Base-by-base conservation (phyloP, 164 flowering plant species). In the Cinnamomum chago region DNA sequence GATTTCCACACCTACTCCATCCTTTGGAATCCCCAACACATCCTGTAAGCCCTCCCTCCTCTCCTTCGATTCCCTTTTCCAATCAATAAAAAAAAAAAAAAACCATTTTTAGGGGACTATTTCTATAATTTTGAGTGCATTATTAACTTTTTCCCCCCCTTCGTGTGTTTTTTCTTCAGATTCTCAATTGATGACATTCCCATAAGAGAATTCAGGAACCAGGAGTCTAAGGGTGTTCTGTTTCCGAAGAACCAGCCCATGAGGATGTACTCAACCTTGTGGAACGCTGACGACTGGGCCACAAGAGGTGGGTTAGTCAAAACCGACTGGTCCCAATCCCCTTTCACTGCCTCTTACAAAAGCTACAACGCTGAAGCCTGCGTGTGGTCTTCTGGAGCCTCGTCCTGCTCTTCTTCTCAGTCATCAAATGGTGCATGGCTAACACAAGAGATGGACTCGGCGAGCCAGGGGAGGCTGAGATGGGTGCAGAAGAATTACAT, bases 221-320 rank as follows among this genome's bases (percentile, higher is more conserved):
- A 33, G 3, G 79, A 76, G 70, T 33, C 76, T 0, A 64, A 22
- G 2, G 79, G 79, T 1, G 67, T 79, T 1, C 51, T 70, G 1
- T 79, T 68, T 28, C 79, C 76, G 50, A 76, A 79, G 55, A 73
- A 72, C 74, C 81, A 79, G 65, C 68, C 81, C 1, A 79, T 79
- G 82, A 68, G 76, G 64, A 64, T 79, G 50, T 76, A 79, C 76
- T 79, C 79, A 0, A 79, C 79, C 65, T 70, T 72, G 20, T 79
- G 82, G 82, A 79, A 79, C 50, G 81, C 81, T 2, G 81, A 75
- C 27, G 78, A 75, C 40, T 79, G 81, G 81, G 81, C 81, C 33
- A 79, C 82, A 2, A 73, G 72, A 24, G 77, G 82, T 30, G 79
- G 79, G 22, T 76, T 64, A 24, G 77, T 80, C 35, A 80, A 79